Base-by-base conservation (phyloP, 2,329 filamentous ascomycete species). In the Ceratocystis harringtonii region DNA sequence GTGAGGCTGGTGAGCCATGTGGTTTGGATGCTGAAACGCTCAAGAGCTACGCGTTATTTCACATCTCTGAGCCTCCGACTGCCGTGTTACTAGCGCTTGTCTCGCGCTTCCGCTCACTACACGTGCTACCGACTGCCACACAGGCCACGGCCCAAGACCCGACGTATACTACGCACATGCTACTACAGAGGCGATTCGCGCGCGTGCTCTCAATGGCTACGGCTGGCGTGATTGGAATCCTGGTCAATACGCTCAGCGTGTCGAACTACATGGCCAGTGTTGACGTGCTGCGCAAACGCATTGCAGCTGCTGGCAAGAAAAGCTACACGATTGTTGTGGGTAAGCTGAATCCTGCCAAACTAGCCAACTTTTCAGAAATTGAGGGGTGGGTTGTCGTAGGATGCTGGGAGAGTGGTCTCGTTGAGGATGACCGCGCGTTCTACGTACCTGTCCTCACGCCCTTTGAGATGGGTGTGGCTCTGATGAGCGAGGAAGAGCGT, bases 381-480 rank as follows among this genome's bases (percentile, higher is more conserved):
- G 92, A 91, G 55, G 92, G 91, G 17, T 99, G 94, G 94, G 91
- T 97, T 0, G 91, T 97, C 0, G 89, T 99, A 8, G 92, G 94
- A 1, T 99, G 94, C 75, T 99, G 94, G 94, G 94, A 99, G 76
- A 96, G 92, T 74, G 90, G 89, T 67, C 77, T 97, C 62, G 84
- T 99, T 3, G 92, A 96, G 70, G 90, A 91, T 69, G 88, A 89
- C 66, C 75, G 74, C 0, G 89, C 88, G 5, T 95, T 96, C 72
- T 97, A 87, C 81, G 84, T 85, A 70, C 91, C 92, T 0, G 86
- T 97, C 8, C 85, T 97, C 50, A 99, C 94, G n/a, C 92, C 92
- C 0, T 97, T 95, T 73, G 94, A 99, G 78, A 78, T 97, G 65
- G 85, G 85, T 64, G 77, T 96, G 60, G 89, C 90, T 3, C 76